Base-by-base conservation (phyloP, 148 eudicot species). In the Tetragonia tetragonoides region DNA sequence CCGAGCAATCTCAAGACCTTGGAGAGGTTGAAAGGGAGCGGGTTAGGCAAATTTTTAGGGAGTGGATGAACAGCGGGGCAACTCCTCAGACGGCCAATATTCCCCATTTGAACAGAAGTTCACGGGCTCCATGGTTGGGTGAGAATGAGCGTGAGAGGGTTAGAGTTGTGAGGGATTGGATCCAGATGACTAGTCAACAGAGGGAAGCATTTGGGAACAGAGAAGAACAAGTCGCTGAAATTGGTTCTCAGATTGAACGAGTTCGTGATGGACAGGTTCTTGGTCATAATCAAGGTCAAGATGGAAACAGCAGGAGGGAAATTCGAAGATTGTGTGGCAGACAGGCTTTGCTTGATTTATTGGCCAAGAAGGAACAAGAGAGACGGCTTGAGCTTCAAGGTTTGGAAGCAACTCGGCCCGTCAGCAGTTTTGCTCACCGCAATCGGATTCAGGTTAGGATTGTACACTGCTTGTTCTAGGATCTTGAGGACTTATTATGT, bases 331-430 rank as follows among this genome's bases (percentile, higher is more conserved):
- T 92, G 56, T 91, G 92, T 82, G 97, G 99, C 21, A 92, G 97
- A 79, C 94, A 95, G 85, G 90, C 96, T 75, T 86, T 95, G 83
- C 86, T 91, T 77, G 97, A 95, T 84, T 87, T 95, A 80, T 78
- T 95, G 69, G 82, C 77, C 54, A 92, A 83, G 85, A 88, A 89
- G 62, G 88, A 85, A 75, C 76, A 54, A 57, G 96, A 92, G 80
- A 85, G 90, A 72, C 82, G 78, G 75, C 81, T 70, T 77, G 99
- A 95, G 81, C 91, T 95, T 79, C 86, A 85, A 70, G 75, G 68
- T 70, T 83, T 95, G 87, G 79, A 77, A 67, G 87, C 82, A 78
- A 53, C 78, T 67, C 80, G 85, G 60, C 88, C 87, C 66, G 99
- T 95, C 63, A 87, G 92, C 73, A 79, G 84, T 74, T 95, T 95